A percentile compares a stretch with the other conserved stretches of the same genome.
Evolutionary conservation across 2,329 filamentous ascomycete species (phyloP).

Genomic region (Pseudopyrenochaeta lycopersici): DNA sequence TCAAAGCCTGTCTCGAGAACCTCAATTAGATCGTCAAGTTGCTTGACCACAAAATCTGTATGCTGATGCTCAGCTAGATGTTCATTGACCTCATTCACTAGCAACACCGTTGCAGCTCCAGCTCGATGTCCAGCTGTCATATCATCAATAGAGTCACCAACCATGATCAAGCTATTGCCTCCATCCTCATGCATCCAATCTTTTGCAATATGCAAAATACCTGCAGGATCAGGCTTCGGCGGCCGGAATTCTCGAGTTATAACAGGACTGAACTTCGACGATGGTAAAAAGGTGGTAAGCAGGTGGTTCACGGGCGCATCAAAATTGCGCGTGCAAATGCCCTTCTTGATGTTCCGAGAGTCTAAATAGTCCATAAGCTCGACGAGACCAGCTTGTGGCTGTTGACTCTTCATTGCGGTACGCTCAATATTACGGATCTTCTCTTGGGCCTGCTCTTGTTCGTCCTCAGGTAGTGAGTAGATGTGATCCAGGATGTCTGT

Average conservation of each 20-base stretch:
- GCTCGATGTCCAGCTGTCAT: constrained; percentile 86
- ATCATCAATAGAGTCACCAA: constrained; percentile 80
- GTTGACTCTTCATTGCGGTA: constrained; percentile 79
- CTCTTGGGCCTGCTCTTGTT: constrained; percentile 72
- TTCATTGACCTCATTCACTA: constrained; percentile 83
- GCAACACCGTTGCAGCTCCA: constrained; percentile 87
- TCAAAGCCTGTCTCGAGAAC: constrained; percentile 80
- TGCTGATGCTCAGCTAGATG: constrained; percentile 75
- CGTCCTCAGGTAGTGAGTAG: constrained; percentile 71
- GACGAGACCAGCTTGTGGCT: constrained; percentile 81
- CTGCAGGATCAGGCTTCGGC: constrained; percentile 88
- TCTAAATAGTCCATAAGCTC: constrained; percentile 86
- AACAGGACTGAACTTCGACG: constrained; percentile 76
- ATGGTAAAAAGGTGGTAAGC: constrained; percentile 75
- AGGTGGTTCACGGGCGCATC: constrained; percentile 77
- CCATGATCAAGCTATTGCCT: constrained; percentile 60
- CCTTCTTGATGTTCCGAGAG: constrained; percentile 72
- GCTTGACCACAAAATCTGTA: constrained; percentile 76
- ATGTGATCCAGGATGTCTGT: constrained; percentile 92
- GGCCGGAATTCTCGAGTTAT: constrained; percentile 84
- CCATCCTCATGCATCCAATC: constrained; percentile 68
- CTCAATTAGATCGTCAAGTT: constrained; percentile 77
- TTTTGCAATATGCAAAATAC: constrained; percentile 84
- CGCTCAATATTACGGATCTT: constrained; percentile 83
- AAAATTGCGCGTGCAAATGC: constrained; percentile 94